Conservation (phyloP, 2,329 filamentous ascomycete genomes). For the Microdochium bolleyi region DNA sequence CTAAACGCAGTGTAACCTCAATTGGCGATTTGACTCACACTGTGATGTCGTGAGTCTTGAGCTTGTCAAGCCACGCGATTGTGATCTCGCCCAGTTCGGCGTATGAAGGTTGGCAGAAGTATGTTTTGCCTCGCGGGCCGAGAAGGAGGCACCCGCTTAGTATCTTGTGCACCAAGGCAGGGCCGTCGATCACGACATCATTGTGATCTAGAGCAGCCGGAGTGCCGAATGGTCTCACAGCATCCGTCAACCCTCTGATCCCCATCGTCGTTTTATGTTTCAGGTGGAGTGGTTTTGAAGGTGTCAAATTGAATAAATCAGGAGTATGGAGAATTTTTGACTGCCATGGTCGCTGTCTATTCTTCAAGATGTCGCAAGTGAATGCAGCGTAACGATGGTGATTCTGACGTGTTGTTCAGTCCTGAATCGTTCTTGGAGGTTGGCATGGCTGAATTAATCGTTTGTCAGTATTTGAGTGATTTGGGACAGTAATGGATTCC, state of each 20-base stretch:
- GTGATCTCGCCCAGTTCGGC: constrained; percentile 50
- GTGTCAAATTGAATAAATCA: no score
- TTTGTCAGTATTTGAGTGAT: no score
- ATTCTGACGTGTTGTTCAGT: no score
- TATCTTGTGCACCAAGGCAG: constrained; percentile 68
- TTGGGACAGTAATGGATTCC: no score
- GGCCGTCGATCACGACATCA: constrained; percentile 62
- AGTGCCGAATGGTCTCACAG: constrained; percentile 44
- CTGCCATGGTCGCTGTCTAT: background rate
- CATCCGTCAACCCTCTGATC: constrained; percentile 46
- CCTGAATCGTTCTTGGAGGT: no score
- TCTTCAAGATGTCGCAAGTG: no score
- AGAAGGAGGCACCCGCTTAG: constrained; percentile 46
- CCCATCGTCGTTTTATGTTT: constrained; percentile 42
- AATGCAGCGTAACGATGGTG: no score
- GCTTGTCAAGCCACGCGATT: constrained; percentile 52
- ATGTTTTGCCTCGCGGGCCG: constrained; percentile 27
- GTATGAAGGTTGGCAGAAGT: constrained; percentile 54
- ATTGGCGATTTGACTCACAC: constrained; percentile 54
- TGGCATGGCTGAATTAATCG: no score
- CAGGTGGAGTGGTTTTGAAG: no score
- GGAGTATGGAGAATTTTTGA: no score
- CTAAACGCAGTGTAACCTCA: constrained; percentile 10
- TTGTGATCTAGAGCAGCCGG: constrained; percentile 30
- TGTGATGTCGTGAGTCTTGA: constrained; percentile 45